Evolutionary conservation across 768 basidiomycete genomes (phyloP), one percentile per base, ranked within the genome.

Genomic region (Suillus variegatus): DNA sequence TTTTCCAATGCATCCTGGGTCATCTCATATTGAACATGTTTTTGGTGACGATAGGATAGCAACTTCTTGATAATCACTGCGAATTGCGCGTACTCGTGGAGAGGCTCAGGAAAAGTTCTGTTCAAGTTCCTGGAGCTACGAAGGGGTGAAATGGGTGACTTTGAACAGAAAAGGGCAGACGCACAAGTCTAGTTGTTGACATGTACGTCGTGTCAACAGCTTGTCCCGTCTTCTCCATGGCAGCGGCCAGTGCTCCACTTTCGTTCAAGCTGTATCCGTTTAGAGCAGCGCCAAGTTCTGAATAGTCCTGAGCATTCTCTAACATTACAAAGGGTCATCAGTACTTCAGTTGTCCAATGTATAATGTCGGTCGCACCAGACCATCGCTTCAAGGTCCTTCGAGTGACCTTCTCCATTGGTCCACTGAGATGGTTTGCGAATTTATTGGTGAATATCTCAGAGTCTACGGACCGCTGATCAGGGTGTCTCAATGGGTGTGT

Each of bases 1-100:
- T 81, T 80, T 69, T 95, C 95, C 14, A 99, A 82, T 32, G 84
- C 82, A 74, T 98, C 96, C 76, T 97, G 93, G 4, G 97, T 97
- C 86, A 97, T 92, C 78, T 99, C 97, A 72, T 91, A 96, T 75
- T 99, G 97, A 9, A 95, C 92, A 68, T 99, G 95, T 78, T 99
- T 99, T 79, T 96, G 95, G 75, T 99, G 97, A 51, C 97, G 92
- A 79, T 96, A 99, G 0, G 88, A 88, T 56, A 99, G 88, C 41
- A 99, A 81, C 73, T 92, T 92, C 84, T 94, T 96, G 80, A 99
- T 99, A 73, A 98, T 96, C 22, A 84, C 82, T 14, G 93, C 94
- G 75, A 99, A 99, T 77, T 99, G 97, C 62, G 90, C 81, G 77
- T 99, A 99, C 75, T 98, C 96, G 70, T 97, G 93, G 58, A 99